Percentiles rank a stretch among this genome's conserved stretches.
Evolutionary conservation across 371 early-diverging fungal species (phyloP).

Genomic region (Lichtheimia ornata): DNA sequence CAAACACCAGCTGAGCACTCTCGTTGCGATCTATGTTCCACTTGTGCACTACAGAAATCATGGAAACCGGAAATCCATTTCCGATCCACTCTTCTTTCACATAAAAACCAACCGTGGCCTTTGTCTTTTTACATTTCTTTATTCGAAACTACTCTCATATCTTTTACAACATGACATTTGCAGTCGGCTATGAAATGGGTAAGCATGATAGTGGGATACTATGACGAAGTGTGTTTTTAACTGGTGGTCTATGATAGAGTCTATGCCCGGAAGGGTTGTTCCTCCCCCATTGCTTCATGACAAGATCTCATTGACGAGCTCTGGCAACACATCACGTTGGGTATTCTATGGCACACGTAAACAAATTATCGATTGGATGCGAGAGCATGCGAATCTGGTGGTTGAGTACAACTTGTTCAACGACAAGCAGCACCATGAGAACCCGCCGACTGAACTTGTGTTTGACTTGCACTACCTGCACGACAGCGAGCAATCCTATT

Average conservation of each 20-base stretch:
- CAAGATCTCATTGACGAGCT: conserved; percentile 37
- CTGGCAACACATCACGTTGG: conserved; percentile 39
- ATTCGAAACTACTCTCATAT: too few relatives aligned
- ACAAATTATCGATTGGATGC: conserved; percentile 45
- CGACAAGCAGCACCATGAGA: conserved; percentile 15
- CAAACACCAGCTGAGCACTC: too few relatives aligned
- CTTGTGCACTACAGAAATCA: too few relatives aligned
- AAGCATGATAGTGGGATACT: conserved; percentile 7
- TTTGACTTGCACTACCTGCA: conserved; percentile 34
- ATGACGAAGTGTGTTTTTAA: neutral
- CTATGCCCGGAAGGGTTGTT: conserved; percentile 32
- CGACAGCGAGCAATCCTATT: conserved; percentile 40
- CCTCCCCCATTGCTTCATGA: conserved; percentile 38
- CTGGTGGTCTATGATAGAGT: conserved; percentile 15
- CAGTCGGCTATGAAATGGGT: conserved; percentile 46
- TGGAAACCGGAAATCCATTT: too few relatives aligned
- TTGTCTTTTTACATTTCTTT: too few relatives aligned
- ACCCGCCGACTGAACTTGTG: conserved; percentile 34
- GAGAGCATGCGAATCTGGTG: conserved; percentile 25
- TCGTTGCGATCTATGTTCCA: too few relatives aligned
- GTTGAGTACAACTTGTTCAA: conserved; percentile 35
- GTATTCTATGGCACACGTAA: conserved; percentile 47
- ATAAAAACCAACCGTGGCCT: neutral
- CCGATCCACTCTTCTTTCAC: too few relatives aligned
- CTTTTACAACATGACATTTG: conserved; percentile 23